Base-by-base conservation (phyloP, 2,329 filamentous ascomycete genomes). In the Cercospora sp. region DNA sequence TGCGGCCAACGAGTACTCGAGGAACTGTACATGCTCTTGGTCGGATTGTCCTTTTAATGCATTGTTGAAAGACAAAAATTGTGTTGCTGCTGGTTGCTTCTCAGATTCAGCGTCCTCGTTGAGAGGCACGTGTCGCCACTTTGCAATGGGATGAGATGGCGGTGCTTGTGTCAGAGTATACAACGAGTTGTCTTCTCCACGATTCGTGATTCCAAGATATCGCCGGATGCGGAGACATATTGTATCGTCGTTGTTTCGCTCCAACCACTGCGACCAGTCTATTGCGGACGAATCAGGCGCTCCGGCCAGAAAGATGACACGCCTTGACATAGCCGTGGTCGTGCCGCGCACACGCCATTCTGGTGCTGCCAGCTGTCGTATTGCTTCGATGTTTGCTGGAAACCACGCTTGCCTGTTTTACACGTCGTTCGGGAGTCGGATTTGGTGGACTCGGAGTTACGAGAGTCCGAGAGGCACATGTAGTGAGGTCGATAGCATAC, bases 1-100 rank as follows among this genome's bases (percentile, higher is more conserved):
- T 13, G 90, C 81, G 1, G 88, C 86, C 60, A 96, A 85, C 0
- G 92, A 95, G 74, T 94, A 88, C 71, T 95, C 87, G 73, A 92
- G 91, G 77, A 95, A 96, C 66, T 89, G 85, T 3, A 87, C 77
- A 8, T 82, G 81, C 59, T 80, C 78, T 13, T 69, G 51, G 16
- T 36, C 58, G 20, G 42, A 30, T 12, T 64, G 30, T 65, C n/a
- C 53, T 12, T n/a, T n/a, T 36, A 31, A 18, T 10, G 66, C 64
- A 2, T 68, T 40, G 20, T 55, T 26, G 58, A 75, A 77, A 2
- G 76, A 75, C 12, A 79, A 74, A 59, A 78, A 73, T 65, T 65
- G 77, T 66, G 63, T 76, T 30, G 42, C 59, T 67, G 69, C 58
- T 8, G 63, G 23, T 9, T 33, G 28, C 40, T 62, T 66, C 64